A percentile compares a stretch with the other conserved stretches of the same genome.
Conservation (phyloP, 2,329 filamentous ascomycete genomes). For the Hymenoscyphus occultus region DNA sequence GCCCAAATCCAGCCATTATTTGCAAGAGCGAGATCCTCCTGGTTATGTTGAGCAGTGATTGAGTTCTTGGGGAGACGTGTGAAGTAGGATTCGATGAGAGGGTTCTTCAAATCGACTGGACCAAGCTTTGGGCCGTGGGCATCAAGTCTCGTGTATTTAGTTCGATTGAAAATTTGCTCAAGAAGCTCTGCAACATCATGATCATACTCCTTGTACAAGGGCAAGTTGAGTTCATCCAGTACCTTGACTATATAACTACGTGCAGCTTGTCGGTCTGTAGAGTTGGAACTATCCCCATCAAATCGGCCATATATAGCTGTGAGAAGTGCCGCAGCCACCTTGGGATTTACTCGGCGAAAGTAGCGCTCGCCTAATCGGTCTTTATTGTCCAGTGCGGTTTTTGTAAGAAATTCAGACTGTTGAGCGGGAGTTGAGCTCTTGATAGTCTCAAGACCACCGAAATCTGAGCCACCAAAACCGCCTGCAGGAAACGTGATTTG, state of each 20-base stretch:
- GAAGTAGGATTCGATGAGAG: conserved; percentile 92
- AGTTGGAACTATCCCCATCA: conserved; percentile 47
- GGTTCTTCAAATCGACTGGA: conserved; percentile 70
- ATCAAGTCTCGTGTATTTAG: conserved; percentile 93
- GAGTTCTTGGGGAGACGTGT: conserved; percentile 81
- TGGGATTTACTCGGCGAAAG: conserved; percentile 67
- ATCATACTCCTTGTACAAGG: conserved; percentile 91
- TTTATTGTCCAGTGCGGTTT: conserved; percentile 66
- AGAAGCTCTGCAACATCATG: conserved; percentile 76
- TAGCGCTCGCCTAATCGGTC: conserved; percentile 80
- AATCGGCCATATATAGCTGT: conserved; percentile 67
- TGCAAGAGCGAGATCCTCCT: conserved; percentile 74
- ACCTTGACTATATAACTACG: conserved; percentile 58
- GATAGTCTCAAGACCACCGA: conserved; percentile 51
- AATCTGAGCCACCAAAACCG: conserved; percentile 45
- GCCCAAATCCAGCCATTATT: conserved; percentile 99
- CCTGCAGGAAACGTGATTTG: conserved; percentile 53
- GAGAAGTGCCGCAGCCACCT: conserved; percentile 65
- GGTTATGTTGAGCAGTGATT: conserved; percentile 71
- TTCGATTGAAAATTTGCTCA: conserved; percentile 88
- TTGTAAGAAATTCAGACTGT: conserved; percentile 54
- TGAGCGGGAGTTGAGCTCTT: conserved; percentile 54
- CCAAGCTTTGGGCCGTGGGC: conserved; percentile 86
- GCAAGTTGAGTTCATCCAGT: conserved; percentile 80
- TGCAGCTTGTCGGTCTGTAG: conserved; percentile 50